Evolutionary conservation across 805 yeast species (phyloP).

Genomic region (Hanseniaspora vineae): DNA sequence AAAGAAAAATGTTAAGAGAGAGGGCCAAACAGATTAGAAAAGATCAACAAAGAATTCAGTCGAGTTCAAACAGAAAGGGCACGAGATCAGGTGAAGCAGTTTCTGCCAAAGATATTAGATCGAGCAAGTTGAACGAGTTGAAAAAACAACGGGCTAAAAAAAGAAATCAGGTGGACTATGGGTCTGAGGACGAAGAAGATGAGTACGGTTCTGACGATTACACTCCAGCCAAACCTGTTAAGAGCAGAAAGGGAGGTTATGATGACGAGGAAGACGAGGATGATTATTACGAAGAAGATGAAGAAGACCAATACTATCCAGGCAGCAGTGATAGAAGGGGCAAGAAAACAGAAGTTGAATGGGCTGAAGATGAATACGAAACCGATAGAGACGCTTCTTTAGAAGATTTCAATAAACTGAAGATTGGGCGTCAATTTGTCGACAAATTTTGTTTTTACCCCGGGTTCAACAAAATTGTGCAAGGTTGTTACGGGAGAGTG

Average conservation of each 20-base stretch:
- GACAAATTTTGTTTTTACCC: slow-evolving; percentile 72
- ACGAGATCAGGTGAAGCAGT: slow-evolving; percentile 27
- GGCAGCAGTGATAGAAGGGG: neutral
- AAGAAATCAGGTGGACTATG: slow-evolving; percentile 29
- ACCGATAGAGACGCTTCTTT: slow-evolving; percentile 36
- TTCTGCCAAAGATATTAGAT: slow-evolving; percentile 27
- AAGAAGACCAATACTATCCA: slow-evolving; percentile 29
- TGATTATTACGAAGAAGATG: slow-evolving; percentile 25
- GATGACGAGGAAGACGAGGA: slow-evolving; percentile 27
- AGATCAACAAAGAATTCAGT: slow-evolving; percentile 17
- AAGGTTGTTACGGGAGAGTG: slow-evolving; percentile 70
- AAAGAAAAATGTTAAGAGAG: slow-evolving; percentile 69
- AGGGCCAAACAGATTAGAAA: slow-evolving; percentile 45
- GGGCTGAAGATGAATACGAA: slow-evolving; percentile 37
- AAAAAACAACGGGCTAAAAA: slow-evolving; percentile 64
- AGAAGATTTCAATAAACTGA: slow-evolving; percentile 56
- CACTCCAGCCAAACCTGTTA: slow-evolving; percentile 23
- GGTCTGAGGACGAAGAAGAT: slow-evolving; percentile 32
- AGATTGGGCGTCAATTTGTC: slow-evolving; percentile 67
- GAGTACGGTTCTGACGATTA: slow-evolving; percentile 18
- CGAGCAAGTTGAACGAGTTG: slow-evolving; percentile 54
- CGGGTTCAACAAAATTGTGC: slow-evolving; percentile 55
- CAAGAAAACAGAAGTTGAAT: slow-evolving; percentile 29
- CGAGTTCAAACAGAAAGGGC: slow-evolving; percentile 16
- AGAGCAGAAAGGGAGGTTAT: slow-evolving; percentile 6